phyloP scores from a whole-genome alignment of 1,284 basidiomycete genomes.

The Xerocomus amazonicus region DNA sequence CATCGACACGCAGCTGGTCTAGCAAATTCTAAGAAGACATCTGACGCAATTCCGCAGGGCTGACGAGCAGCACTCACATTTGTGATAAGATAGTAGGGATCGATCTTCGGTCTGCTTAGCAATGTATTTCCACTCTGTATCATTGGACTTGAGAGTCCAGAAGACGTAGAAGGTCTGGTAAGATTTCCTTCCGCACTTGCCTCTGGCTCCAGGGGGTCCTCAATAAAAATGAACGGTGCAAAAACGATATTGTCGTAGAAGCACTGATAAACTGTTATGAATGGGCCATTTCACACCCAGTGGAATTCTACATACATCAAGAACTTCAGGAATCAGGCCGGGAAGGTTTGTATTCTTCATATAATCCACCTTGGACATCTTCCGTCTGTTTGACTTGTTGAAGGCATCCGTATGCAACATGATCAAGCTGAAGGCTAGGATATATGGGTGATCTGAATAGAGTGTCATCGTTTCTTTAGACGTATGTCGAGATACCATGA shows the following conservation, averaged over 20 bases:
- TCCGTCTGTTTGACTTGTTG: conserved; percentile 95
- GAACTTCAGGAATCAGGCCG: conserved; percentile 78
- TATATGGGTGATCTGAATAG: conserved; percentile 85
- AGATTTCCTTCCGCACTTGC: conserved; percentile 49
- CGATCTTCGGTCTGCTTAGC: conserved; percentile 68
- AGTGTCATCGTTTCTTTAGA: background rate
- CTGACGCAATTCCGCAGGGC: conserved; percentile 4
- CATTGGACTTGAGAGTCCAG: conserved; percentile 34
- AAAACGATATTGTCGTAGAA: conserved; percentile 97
- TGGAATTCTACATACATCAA: conserved; percentile 61
- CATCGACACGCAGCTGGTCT: conserved; percentile 72
- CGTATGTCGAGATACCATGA: background rate
- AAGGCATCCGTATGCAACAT: conserved; percentile 99
- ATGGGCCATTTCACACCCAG: conserved; percentile 4
- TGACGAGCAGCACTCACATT: conserved; percentile 46
- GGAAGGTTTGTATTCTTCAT: conserved; percentile 87
- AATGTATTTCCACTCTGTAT: conserved; percentile 39
- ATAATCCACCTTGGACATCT: conserved; percentile 95
- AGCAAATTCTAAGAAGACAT: conserved; percentile 55
- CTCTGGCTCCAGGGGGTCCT: conserved; percentile 76
- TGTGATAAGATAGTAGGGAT: conserved; percentile 89
- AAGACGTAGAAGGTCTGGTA: conserved; percentile 41
- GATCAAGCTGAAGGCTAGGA: conserved; percentile 95
- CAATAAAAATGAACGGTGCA: conserved; percentile 94
- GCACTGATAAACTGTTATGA: conserved; percentile 49